These are phyloP conservation scores for Dicorynia guianensis DNA, from an alignment of 306 rosid species.

Conservation along the genomic window DNA sequence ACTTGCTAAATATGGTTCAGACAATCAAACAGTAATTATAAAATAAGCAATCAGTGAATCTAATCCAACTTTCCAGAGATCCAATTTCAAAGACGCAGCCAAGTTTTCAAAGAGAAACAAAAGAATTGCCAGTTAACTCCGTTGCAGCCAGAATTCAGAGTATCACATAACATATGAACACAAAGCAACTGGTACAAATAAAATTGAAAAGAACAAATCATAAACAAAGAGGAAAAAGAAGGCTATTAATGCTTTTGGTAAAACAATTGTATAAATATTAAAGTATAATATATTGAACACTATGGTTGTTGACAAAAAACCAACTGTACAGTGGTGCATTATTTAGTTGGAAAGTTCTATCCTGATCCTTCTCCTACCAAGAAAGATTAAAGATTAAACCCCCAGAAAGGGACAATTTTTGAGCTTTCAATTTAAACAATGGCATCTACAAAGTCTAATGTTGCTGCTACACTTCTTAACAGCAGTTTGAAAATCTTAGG, in stretches of 20 bases:
- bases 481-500: neutral
- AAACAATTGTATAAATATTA: neutral
- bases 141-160: slow-evolving; percentile 10
- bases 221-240: neutral
- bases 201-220: neutral
- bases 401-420: neutral
- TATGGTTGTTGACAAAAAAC: neutral
- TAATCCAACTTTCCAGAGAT: neutral
- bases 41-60: neutral
- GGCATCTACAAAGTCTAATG: neutral
- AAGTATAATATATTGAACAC: slow-evolving; percentile 4
- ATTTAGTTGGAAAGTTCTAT: neutral
- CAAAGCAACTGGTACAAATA: neutral
- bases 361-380: neutral
- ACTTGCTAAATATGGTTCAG: neutral
- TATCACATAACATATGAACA: slow-evolving; percentile 2
- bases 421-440: neutral
- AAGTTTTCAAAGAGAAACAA: neutral
- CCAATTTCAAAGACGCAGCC: neutral
- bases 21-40: neutral
- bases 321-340: slow-evolving; percentile 18
- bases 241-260: neutral
- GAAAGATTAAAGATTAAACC: neutral
- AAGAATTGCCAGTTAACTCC: neutral
- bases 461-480: neutral